Evolutionary conservation across 306 rosid species (phyloP), one percentile per base, ranked within the genome.

Genomic region (Pyrus communis): DNA sequence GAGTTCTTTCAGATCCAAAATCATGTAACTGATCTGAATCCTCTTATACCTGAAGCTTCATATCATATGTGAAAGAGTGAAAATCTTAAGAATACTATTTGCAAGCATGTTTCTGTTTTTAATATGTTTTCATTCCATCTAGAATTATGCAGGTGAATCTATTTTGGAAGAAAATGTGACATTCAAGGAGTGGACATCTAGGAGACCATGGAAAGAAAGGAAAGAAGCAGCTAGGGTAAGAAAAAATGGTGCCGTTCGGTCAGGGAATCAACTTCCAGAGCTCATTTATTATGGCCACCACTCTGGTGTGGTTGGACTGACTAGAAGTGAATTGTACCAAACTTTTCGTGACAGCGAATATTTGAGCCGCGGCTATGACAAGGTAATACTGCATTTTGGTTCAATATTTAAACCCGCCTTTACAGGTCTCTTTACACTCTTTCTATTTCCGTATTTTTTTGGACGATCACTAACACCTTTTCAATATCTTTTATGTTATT

Each of bases 141-240:
- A 87, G 96, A 87, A 67, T 83, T 69, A 77, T 85, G 83, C 90
- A 92, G 93, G 84, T 73, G 87, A 85, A 73, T 82, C 84, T 77
- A 79, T 71, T 72, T 68, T 59, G 69, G 87, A 70, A 82, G 96
- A 75, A 69, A 82, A 83, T 52, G 78, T 13, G 71, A 80, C 73
- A 76, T 86, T 87, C 77, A 90, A 81, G 89, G 97, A 88, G 86
- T 89, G 99, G 99, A 85, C 93, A 18, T 90, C 97, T 51, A 84
- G 82, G 87, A 87, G 86, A 80, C 85, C 97, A 74, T 95, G 96
- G 92, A 92, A 92, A 76, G 97, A 95, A 80, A 90, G 96, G 85
- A 90, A 87, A 81, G 84, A 59, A 58, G 89, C 87, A 18, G 77
- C 82, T 61, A 77, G 78, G 77, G 81, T 75, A 80, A 83, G 70